These are phyloP conservation scores for Backusella macrospora DNA, from an alignment of 192 early-diverging fungal genomes.

Conservation along the genomic window DNA sequence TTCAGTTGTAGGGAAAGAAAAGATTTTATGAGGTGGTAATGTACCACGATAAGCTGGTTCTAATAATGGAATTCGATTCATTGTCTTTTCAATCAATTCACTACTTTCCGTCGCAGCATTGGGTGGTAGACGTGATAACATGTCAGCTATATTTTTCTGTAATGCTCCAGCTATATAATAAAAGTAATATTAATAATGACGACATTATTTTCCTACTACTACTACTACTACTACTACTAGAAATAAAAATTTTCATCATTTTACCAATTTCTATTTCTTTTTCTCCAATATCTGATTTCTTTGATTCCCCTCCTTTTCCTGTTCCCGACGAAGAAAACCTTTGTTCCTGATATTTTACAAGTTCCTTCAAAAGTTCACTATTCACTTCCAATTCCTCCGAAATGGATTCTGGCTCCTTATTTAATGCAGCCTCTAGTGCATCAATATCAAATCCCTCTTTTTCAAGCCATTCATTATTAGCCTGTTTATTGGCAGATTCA, in stretches of 20 bases:
- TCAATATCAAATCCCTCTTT: conserved; percentile 36
- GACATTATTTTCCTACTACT: neutral
- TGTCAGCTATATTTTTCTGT: conserved; percentile 33
- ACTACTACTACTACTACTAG: too few species aligned
- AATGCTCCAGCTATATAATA: conserved; percentile 36
- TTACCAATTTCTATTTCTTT: conserved; percentile 51
- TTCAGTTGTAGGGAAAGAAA: conserved; percentile 47
- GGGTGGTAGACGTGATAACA: conserved; percentile 42
- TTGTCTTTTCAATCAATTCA: conserved; percentile 45
- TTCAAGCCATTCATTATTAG: conserved; percentile 32
- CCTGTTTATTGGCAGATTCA: neutral
- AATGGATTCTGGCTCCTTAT: conserved; percentile 19
- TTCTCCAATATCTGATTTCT: conserved; percentile 15
- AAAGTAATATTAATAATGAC: neutral
- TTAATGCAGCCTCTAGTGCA: conserved; percentile 19
- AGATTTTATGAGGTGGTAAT: conserved; percentile 50
- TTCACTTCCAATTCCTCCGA: conserved; percentile 45
- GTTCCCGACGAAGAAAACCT: conserved; percentile 32
- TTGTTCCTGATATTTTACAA: conserved; percentile 50
- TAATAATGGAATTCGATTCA: conserved; percentile 43
- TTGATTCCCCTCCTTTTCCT: conserved; percentile 22
- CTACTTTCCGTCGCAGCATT: conserved; percentile 34
- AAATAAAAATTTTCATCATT: neutral
- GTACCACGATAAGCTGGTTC: conserved; percentile 52
- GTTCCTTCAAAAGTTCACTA: conserved; percentile 38